Evolutionary conservation across 805 yeast genomes (phyloP).

Genomic region (Suhomyces xylopsoci): DNA sequence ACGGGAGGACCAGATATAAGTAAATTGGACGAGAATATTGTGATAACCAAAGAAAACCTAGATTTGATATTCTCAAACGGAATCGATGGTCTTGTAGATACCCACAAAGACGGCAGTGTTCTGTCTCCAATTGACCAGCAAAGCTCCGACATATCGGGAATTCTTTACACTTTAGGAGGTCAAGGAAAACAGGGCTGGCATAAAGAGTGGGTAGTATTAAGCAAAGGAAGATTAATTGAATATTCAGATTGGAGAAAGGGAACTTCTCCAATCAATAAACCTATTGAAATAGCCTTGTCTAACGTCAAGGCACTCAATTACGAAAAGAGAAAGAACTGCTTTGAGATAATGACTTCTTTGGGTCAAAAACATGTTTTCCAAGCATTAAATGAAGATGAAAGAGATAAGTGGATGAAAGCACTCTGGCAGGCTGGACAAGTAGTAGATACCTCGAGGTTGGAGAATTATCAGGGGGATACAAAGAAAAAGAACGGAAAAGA

Average conservation of each 20-base stretch:
- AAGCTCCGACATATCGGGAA: slow-evolving; percentile 41
- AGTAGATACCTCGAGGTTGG: slow-evolving; percentile 20
- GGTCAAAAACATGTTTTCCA: slow-evolving; percentile 71
- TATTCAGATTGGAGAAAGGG: slow-evolving; percentile 81
- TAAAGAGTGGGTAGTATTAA: slow-evolving; percentile 79
- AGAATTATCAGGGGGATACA: background rate
- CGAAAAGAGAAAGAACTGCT: slow-evolving; percentile 56
- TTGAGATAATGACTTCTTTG: slow-evolving; percentile 70
- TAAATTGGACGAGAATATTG: slow-evolving; percentile 6
- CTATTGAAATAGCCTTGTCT: slow-evolving; percentile 70
- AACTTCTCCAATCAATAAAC: slow-evolving; percentile 54
- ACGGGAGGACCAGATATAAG: background rate
- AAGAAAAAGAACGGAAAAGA: background rate
- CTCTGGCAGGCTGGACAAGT: slow-evolving; percentile 58
- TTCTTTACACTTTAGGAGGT: slow-evolving; percentile 57
- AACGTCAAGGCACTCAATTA: slow-evolving; percentile 49
- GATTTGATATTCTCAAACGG: slow-evolving; percentile 27
- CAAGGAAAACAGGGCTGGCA: slow-evolving; percentile 76
- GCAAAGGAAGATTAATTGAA: slow-evolving; percentile 65
- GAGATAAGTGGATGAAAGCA: slow-evolving; percentile 64
- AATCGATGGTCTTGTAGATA: background rate
- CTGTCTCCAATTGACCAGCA: slow-evolving; percentile 10
- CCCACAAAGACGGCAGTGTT: background rate
- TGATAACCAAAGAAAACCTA: slow-evolving; percentile 24
- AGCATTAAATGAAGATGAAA: slow-evolving; percentile 65